Conservation (phyloP, 169 alveolate genomes). For the Perkinsus marinus region DNA sequence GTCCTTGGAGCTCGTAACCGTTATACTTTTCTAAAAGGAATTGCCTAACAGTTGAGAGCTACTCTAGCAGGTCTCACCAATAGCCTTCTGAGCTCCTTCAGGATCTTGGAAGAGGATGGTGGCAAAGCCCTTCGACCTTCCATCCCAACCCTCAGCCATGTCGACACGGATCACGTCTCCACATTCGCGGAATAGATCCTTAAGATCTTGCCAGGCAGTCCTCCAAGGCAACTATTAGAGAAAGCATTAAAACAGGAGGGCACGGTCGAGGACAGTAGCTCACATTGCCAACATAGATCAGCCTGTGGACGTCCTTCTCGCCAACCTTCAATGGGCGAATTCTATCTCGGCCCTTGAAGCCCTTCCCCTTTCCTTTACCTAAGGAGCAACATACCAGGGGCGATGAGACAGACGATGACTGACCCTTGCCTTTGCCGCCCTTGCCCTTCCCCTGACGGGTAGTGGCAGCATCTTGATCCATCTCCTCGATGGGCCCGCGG, state of each 20-base stretch:
- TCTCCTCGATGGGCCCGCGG: conserved; percentile 10
- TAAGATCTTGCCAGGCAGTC: conserved; percentile 33
- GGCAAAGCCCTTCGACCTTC: conserved; percentile 32
- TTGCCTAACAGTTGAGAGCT: too few relatives aligned
- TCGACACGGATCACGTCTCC: conserved; percentile 32
- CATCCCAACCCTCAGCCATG: conserved; percentile 22
- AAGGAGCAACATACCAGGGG: too few relatives aligned
- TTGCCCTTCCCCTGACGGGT: conserved; percentile 21
- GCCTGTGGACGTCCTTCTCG: not conserved
- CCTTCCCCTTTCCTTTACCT: conserved; percentile 6
- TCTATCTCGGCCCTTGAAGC: not conserved
- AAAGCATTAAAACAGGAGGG: not conserved
- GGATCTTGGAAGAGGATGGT: conserved; percentile 17
- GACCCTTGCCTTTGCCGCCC: conserved; percentile 11
- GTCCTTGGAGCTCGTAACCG: not conserved
- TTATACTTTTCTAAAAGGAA: not conserved
- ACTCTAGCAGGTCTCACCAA: too few relatives aligned
- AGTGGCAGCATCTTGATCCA: not conserved
- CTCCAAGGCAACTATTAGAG: conserved; percentile 19
- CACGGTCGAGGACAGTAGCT: not conserved
- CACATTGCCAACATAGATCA: conserved; percentile 14
- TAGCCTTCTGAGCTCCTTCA: conserved; percentile 25
- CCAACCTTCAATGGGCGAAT: not conserved
- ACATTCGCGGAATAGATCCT: conserved; percentile 28
- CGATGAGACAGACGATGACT: not conserved